phyloP scores from a whole-genome alignment of 2,329 filamentous ascomycete genomes.

The Colletotrichum higginsianum region DNA sequence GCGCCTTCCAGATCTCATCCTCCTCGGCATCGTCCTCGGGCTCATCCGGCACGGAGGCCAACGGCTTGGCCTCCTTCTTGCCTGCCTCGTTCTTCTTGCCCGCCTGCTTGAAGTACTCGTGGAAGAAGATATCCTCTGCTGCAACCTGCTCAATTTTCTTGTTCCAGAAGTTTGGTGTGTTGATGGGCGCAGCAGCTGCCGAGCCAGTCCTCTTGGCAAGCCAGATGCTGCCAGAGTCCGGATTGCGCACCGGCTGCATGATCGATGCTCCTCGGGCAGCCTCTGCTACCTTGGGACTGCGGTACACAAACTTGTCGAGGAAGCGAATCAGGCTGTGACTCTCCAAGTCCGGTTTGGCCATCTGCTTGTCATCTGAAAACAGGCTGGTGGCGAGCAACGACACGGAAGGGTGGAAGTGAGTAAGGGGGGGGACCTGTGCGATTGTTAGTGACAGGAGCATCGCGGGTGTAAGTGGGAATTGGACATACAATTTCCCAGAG shows the following conservation, averaged over 20 bases:
- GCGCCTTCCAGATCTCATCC: conserved; percentile 92
- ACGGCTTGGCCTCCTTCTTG: conserved; percentile 69
- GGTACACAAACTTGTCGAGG: conserved; percentile 98
- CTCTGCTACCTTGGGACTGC: conserved; percentile 84
- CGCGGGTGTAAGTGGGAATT: conserved; percentile 1
- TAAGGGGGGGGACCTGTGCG: conserved; percentile 74
- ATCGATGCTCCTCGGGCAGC: conserved; percentile 85
- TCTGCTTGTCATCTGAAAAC: conserved; percentile 77
- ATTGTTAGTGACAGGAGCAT: background rate
- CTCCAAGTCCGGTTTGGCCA: conserved; percentile 90
- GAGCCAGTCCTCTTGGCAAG: conserved; percentile 65
- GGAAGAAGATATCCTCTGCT: conserved; percentile 97
- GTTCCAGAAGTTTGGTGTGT: conserved; percentile 91
- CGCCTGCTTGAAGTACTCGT: conserved; percentile 90
- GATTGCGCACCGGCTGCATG: conserved; percentile 88
- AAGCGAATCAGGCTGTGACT: conserved; percentile 95
- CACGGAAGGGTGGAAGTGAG: conserved; percentile 95
- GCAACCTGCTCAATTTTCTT: conserved; percentile 90
- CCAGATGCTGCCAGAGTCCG: conserved; percentile 71
- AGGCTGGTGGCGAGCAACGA: conserved; percentile 84
- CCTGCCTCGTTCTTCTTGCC: conserved; percentile 73
- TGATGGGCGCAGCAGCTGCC: conserved; percentile 68
- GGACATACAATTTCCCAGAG: conserved; percentile 87
- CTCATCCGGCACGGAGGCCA: conserved; percentile 58
- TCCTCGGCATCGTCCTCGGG: conserved; percentile 73